Base-by-base conservation (phyloP, 2,329 filamentous ascomycete genomes). In the Penicillium sp. region DNA sequence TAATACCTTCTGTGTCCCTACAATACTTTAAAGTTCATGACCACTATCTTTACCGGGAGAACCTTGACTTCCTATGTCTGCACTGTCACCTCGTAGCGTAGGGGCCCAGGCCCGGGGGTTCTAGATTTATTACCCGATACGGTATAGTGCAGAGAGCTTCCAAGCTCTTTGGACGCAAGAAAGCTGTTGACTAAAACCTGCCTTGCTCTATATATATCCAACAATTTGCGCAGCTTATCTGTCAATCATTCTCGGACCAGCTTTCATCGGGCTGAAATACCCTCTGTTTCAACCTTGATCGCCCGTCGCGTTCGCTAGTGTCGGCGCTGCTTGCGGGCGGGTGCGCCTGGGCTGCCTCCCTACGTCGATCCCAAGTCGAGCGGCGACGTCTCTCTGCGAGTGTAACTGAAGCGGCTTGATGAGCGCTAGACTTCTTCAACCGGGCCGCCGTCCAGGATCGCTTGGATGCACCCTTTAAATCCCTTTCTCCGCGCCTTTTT, bases 401-500 rank as follows among this genome's bases (percentile, higher is more conserved):
- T 65, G 60, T 67, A 56, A 69, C 58, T 66, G 57, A 60, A 59
- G 70, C 73, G 75, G 69, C 75, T 78, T 78, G 72, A 79, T 78
- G 75, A 74, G 69, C 73, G 67, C 71, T 68, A 62, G 71, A 70
- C 67, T 60, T 67, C 59, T 60, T 71, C 65, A 68, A 63, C 69
- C 66, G 75, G 75, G 73, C 72, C 71, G 71, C 75, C 71, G 71
- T 78, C 76, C 77, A 75, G 78, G 72, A 78, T 70, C 75, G 77
- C 78, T 78, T 90, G 90, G 88, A 97, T 97, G 93, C 93, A 93
- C 90, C 92, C 95, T 84, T 86, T 98, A 89, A 99, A 99, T 83
- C 95, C 95, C 79, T 98, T 97, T 82, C 86, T 99, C 80, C 90
- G 91, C 85, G 93, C 94, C 85, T 98, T 99, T 88, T 97, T 97